Evolutionary conservation across 1,284 basidiomycete genomes (phyloP).

Genomic region (Ceratobasidium sp.): DNA sequence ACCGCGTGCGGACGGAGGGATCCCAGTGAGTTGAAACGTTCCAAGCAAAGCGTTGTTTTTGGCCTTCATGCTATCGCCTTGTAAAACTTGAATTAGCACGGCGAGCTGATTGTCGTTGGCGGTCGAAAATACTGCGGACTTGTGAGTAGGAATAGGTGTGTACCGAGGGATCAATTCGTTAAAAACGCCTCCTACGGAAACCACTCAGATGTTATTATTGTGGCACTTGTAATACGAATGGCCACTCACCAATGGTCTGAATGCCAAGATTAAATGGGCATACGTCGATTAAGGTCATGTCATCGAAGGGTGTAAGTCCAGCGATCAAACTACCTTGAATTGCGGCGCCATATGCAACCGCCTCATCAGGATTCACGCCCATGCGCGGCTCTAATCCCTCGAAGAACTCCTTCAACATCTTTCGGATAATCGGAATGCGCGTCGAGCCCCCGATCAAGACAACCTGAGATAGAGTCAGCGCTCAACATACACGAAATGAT

Average conservation of each 20-base stretch:
- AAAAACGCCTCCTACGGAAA: slow-evolving; percentile 99
- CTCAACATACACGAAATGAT: neutral
- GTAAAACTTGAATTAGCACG: slow-evolving; percentile 98
- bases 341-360: slow-evolving; percentile 98
- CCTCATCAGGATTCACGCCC: slow-evolving; percentile 98
- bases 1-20: slow-evolving; percentile 98
- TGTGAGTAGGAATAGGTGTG: slow-evolving; percentile 99
- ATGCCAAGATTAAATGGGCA: slow-evolving; percentile 66
- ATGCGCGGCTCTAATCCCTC: slow-evolving; percentile 64
- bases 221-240: no score
- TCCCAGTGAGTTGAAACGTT: slow-evolving; percentile 98
- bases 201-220: no score
- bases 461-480: slow-evolving; percentile 58
- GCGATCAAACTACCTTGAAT: slow-evolving; percentile 85
- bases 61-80: slow-evolving; percentile 98
- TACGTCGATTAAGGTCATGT: slow-evolving; percentile 63
- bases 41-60: slow-evolving; percentile 99
- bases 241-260: slow-evolving; percentile 64
- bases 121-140: slow-evolving; percentile 99
- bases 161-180: slow-evolving; percentile 98
- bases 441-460: slow-evolving; percentile 72
- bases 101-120: slow-evolving; percentile 97
- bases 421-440: slow-evolving; percentile 71
- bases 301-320: slow-evolving; percentile 59
- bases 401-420: slow-evolving; percentile 68